Base-by-base conservation (phyloP, 371 early-diverging fungal genomes). In the Syncephalis fuscata region DNA sequence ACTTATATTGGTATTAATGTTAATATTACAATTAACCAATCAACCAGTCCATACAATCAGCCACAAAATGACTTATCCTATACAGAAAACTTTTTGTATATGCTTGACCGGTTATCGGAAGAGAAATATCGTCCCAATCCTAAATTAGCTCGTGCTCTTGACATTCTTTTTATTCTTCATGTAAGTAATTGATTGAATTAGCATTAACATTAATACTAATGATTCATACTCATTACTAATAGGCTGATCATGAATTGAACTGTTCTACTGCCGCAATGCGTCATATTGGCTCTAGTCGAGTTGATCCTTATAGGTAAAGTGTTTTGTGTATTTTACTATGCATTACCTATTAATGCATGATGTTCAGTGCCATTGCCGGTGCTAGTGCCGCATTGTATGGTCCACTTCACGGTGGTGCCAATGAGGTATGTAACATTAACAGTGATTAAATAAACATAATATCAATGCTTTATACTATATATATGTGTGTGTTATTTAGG, bases 241-340 rank as follows among this genome's bases (percentile, higher is more conserved):
- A 45, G 32, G 42, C 45, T 44, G 62, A 61, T 49, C 65, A 64
- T 49, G 65, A 66, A 44, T 44, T 67, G 5, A 65, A 71, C 59
- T 77, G 75, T 58, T 70, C 71, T 10, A 74, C 78, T 5, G 71
- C 73, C 20, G 66, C 72, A 14, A 75, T 77, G 73, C 62, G 78
- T 40, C 76, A 77, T 52, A 58, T 75, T 26, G 66, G 67, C 1
- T 68, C 70, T 9, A 57, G 61, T 20, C 61, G 60, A 11, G 74
- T 74, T 22, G 74, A 75, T 56, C 74, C 78, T 15, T 77, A 74
- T 54, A 65, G 59, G 19, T 65, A 63, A 32, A 17, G 58, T 65
- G 10, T 27, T 22, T 17, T 17, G 19, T 16, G 4, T 19, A 46
- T 41, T 7, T 41, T 22, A 19, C n/a, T 9, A 7, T 5, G 32